Conservation (phyloP, 2,329 filamentous ascomycete genomes). For the Cephalotrichum gorgonifer region DNA sequence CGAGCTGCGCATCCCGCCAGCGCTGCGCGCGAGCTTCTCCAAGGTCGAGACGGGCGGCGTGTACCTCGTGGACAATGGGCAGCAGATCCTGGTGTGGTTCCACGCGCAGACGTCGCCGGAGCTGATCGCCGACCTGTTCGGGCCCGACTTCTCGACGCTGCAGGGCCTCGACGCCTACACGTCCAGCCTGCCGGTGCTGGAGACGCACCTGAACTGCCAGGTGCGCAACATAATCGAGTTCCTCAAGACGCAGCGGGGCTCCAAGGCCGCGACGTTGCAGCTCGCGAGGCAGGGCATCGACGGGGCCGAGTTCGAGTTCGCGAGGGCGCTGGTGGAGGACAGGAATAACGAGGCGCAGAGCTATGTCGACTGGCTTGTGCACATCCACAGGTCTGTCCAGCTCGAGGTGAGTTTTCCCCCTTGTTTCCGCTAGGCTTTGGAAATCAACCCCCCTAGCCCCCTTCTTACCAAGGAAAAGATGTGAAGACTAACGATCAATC, state of each 20-base stretch:
- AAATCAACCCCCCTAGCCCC: too few species aligned
- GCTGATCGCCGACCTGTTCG: slow-evolving; percentile 82
- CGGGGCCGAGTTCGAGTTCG: slow-evolving; percentile 94
- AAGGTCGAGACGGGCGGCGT: slow-evolving; percentile 86
- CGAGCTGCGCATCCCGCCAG: slow-evolving; percentile 72
- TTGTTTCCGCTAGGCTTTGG: too few species aligned
- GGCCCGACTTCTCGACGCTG: slow-evolving; percentile 45
- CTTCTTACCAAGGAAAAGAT: too few species aligned
- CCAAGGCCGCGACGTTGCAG: slow-evolving; percentile 81
- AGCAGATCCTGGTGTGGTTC: slow-evolving; percentile 84
- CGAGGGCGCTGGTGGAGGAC: slow-evolving; percentile 81
- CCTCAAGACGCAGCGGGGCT: slow-evolving; percentile 67
- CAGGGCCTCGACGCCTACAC: slow-evolving; percentile 73
- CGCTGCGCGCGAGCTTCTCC: slow-evolving; percentile 73
- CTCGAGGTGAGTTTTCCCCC: slow-evolving; percentile 58
- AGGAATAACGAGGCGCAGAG: slow-evolving; percentile 95
- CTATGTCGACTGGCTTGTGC: slow-evolving; percentile 97
- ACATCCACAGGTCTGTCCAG: slow-evolving; percentile 87
- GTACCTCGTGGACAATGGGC: slow-evolving; percentile 92
- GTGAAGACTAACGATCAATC: too few species aligned
- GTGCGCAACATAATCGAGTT: slow-evolving; percentile 90
- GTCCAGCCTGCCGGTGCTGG: slow-evolving; percentile 68
- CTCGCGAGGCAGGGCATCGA: slow-evolving; percentile 87
- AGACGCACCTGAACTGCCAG: slow-evolving; percentile 91
- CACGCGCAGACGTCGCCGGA: slow-evolving; percentile 89